phyloP scores from a whole-genome alignment of 257 asterid genomes.

The Salvia hispanica region DNA sequence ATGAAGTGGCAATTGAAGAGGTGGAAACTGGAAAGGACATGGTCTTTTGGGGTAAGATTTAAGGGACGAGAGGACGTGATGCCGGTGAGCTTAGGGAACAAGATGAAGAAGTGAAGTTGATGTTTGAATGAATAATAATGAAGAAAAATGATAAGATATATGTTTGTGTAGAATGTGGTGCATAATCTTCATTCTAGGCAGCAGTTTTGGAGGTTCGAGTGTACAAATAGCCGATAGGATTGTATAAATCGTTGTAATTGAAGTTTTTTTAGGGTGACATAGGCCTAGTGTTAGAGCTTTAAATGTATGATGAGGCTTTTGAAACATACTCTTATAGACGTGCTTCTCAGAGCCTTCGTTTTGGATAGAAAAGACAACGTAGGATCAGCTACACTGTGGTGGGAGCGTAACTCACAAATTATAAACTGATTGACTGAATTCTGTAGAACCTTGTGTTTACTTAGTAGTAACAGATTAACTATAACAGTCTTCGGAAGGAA shows the following conservation, averaged over 20 bases:
- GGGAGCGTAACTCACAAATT: no score
- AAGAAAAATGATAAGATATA: neutral
- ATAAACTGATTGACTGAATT: neutral
- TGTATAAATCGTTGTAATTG: neutral
- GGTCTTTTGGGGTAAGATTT: neutral
- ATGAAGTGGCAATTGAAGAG: neutral
- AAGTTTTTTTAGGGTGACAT: neutral
- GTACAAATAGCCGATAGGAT: no score
- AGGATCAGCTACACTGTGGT: no score
- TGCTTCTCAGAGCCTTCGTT: no score
- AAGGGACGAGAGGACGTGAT: neutral
- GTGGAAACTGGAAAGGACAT: neutral
- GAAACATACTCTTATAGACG: neutral
- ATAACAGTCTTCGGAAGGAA: neutral
- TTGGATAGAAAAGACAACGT: no score
- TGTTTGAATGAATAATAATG: neutral
- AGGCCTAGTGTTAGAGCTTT: neutral
- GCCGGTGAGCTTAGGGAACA: neutral
- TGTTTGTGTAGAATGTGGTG: neutral
- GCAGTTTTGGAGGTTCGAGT: conserved; percentile 7
- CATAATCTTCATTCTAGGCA: neutral
- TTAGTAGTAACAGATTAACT: neutral
- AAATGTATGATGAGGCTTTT: conserved; percentile 2
- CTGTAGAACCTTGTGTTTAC: neutral
- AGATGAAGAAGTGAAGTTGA: neutral